Percentiles rank a stretch among this genome's conserved stretches.
Conservation (phyloP, 805 yeast genomes). For the Blastobotrys terrestris region DNA sequence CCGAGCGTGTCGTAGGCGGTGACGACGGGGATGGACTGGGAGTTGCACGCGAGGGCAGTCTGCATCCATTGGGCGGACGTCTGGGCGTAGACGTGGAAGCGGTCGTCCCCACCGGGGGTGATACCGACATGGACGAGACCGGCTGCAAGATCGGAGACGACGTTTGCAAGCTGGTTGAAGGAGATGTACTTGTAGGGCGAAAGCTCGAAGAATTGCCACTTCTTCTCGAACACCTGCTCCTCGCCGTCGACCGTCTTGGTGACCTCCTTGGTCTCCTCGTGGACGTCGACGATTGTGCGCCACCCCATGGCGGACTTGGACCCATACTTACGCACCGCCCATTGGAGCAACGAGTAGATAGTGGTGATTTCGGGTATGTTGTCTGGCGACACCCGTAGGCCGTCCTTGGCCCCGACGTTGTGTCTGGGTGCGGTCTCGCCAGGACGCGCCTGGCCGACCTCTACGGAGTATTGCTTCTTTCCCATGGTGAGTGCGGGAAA, state of each 20-base stretch:
- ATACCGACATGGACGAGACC: constrained; percentile 76
- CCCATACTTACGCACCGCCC: constrained; percentile 54
- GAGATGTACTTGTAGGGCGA: constrained; percentile 63
- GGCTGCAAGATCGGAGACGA: constrained; percentile 53
- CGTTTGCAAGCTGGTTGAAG: constrained; percentile 48
- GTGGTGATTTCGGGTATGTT: constrained; percentile 56
- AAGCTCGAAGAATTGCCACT: constrained; percentile 81
- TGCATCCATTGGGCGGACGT: constrained; percentile 92
- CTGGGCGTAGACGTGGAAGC: constrained; percentile 77
- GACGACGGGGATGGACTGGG: constrained; percentile 79
- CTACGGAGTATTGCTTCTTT: constrained; percentile 22
- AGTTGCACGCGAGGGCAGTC: constrained; percentile 67
- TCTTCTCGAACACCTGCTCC: constrained; percentile 64
- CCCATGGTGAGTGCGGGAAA: constrained; percentile 2
- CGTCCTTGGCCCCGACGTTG: constrained; percentile 27
- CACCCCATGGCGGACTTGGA: constrained; percentile 59
- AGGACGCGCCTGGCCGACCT: constrained; percentile 29
- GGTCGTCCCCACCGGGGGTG: constrained; percentile 50
- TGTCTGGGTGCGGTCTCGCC: constrained; percentile 35
- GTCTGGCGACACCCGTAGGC: constrained; percentile 51
- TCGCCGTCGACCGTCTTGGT: constrained; percentile 76
- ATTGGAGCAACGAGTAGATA: constrained; percentile 61
- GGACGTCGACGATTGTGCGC: constrained; percentile 70
- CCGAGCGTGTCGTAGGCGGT: constrained; percentile 97
- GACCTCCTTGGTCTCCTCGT: constrained; percentile 67